Conservation (phyloP, 257 asterid species). For the Solanum megistacrolobum region DNA sequence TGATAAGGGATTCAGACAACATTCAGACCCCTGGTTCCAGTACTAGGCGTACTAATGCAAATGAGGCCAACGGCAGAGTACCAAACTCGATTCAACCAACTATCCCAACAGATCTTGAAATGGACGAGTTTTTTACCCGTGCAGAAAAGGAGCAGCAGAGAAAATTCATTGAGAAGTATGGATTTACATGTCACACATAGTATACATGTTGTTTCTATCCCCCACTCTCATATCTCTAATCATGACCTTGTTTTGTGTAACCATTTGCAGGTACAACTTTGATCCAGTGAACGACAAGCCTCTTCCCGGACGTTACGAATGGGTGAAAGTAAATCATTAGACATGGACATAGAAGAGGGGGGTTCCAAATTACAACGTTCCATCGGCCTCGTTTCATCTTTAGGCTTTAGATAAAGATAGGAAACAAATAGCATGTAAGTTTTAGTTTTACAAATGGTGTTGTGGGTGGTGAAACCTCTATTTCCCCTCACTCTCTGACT, state of each 20-base stretch:
- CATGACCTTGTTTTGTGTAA: neutral
- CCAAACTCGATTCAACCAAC: neutral
- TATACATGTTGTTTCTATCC: neutral
- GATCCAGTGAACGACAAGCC: slow-evolving; percentile 28
- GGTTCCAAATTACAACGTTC: neutral
- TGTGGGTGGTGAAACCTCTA: slow-evolving; percentile 3
- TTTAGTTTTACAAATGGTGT: slow-evolving; percentile 1
- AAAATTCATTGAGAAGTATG: slow-evolving; percentile 20
- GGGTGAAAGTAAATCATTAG: slow-evolving; percentile 19
- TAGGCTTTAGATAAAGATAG: slow-evolving; percentile 5
- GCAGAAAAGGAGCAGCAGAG: slow-evolving; percentile 13
- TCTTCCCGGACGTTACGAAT: slow-evolving; percentile 21
- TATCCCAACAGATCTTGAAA: slow-evolving; percentile 13
- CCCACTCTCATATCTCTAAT: neutral
- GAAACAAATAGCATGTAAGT: slow-evolving; percentile 1
- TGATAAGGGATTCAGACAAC: slow-evolving; percentile 12
- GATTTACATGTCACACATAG: neutral
- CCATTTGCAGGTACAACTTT: slow-evolving; percentile 26
- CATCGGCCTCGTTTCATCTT: neutral
- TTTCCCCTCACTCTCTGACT: slow-evolving; percentile 7
- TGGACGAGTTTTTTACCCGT: slow-evolving; percentile 6
- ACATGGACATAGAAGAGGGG: neutral
- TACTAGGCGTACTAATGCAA: slow-evolving; percentile 1
- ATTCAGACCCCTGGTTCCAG: slow-evolving; percentile 18
- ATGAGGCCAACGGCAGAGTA: neutral